phyloP scores from a whole-genome alignment of 148 eudicot species.

The Amaranthus cruentus region DNA sequence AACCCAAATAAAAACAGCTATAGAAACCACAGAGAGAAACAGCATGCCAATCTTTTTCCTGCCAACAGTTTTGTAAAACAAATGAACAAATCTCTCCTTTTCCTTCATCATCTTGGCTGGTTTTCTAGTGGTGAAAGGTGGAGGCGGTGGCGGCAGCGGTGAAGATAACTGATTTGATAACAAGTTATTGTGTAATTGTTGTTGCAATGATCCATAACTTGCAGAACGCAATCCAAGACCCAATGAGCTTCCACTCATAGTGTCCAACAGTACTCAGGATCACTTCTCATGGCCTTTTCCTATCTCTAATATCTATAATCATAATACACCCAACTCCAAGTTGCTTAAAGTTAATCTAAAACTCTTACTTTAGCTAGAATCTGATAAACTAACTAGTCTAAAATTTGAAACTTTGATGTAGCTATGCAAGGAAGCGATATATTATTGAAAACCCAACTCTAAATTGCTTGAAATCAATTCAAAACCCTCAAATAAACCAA shows the following conservation, averaged over 20 bases:
- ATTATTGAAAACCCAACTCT: not conserved
- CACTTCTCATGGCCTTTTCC: slow-evolving; percentile 55
- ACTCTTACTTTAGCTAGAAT: too few species aligned
- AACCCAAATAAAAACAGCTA: slow-evolving; percentile 75
- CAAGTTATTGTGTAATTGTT: slow-evolving; percentile 42
- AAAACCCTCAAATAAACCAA: not conserved
- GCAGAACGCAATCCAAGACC: slow-evolving; percentile 90
- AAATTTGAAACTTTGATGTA: too few species aligned
- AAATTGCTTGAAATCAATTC: not conserved
- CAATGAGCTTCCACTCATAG: slow-evolving; percentile 93
- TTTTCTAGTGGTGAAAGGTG: slow-evolving; percentile 36
- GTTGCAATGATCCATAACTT: slow-evolving; percentile 93
- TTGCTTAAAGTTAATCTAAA: too few species aligned
- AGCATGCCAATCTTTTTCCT: slow-evolving; percentile 94
- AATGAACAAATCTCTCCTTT: slow-evolving; percentile 63
- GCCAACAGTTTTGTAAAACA: slow-evolving; percentile 73
- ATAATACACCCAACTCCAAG: too few species aligned
- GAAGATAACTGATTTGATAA: slow-evolving; percentile 40
- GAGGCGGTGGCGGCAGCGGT: slow-evolving; percentile 34
- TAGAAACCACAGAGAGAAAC: slow-evolving; percentile 67
- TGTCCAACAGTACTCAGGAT: slow-evolving; percentile 34
- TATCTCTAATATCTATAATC: not conserved
- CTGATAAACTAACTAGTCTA: too few species aligned
- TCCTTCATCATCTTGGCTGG: slow-evolving; percentile 77
- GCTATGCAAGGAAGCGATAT: too few species aligned